Evolutionary conservation across 2,329 filamentous ascomycete species (phyloP).

Genomic region (Colletotrichum cereale): DNA sequence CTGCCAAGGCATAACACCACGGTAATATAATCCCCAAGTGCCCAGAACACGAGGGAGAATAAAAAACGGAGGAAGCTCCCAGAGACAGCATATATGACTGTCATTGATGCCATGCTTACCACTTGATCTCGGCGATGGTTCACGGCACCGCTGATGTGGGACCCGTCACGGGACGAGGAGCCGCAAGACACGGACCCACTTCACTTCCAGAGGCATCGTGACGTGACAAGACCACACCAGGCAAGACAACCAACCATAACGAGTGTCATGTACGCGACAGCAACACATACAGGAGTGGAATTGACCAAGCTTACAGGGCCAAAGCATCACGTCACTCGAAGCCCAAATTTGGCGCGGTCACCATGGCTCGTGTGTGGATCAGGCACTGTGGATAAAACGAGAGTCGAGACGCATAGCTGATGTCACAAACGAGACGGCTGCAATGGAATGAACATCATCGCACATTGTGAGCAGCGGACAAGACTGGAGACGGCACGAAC

Average conservation of each 20-base stretch:
- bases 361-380: neutral
- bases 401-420: neutral
- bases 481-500: neutral
- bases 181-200: neutral
- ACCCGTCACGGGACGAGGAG: neutral
- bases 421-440: neutral
- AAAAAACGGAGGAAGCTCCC: too few species aligned
- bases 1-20: too few species aligned
- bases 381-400: neutral
- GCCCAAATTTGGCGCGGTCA: too few species aligned
- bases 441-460: neutral
- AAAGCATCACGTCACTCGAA: too few species aligned
- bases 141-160: neutral
- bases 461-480: neutral
- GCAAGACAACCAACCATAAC: neutral
- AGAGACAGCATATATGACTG: neutral
- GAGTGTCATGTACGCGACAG: too few species aligned
- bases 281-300: too few species aligned
- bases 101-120: neutral
- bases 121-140: neutral
- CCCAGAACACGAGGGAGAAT: too few species aligned
- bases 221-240: neutral
- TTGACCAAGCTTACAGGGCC: neutral
- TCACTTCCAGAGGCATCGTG: neutral
- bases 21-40: neutral